Percentiles rank a stretch among this genome's conserved stretches.
phyloP scores from a whole-genome alignment of 345 rosid species.

The Eucalyptus fibrosa region DNA sequence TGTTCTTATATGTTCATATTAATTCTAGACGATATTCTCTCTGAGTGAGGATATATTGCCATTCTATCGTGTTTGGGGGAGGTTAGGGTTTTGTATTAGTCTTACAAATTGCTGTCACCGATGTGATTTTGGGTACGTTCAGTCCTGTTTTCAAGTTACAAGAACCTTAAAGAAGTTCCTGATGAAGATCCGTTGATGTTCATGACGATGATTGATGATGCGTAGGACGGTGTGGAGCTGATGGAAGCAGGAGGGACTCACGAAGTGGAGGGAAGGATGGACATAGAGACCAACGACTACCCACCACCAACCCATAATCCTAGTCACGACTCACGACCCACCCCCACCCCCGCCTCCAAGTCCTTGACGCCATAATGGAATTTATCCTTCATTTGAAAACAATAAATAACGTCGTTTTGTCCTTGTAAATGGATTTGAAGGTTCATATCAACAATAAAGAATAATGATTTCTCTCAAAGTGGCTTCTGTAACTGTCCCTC shows the following conservation, averaged over 20 bases:
- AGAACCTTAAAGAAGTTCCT: background rate
- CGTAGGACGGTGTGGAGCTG: background rate
- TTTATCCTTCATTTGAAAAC: background rate
- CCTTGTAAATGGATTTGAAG: background rate
- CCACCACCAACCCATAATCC: constrained; percentile 55
- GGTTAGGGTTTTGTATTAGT: background rate
- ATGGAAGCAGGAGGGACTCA: background rate
- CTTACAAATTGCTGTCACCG: background rate
- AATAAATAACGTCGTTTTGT: background rate
- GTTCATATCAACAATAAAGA: background rate
- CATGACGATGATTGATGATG: background rate
- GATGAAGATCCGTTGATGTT: background rate
- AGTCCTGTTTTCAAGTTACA: background rate
- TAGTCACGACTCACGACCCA: constrained; percentile 42
- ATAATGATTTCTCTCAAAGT: background rate
- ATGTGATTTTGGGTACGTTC: background rate
- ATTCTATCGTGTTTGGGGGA: background rate
- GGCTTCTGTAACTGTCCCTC: background rate
- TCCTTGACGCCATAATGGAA: background rate
- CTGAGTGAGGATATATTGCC: too few relatives aligned
- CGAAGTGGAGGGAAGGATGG: constrained; percentile 28
- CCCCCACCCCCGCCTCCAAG: constrained; percentile 29
- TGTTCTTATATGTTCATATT: background rate
- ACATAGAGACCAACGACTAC: constrained; percentile 37
- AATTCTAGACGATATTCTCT: too few relatives aligned